Base-by-base conservation (phyloP, 2,329 filamentous ascomycete genomes). In the Sphaerulina musiva region DNA sequence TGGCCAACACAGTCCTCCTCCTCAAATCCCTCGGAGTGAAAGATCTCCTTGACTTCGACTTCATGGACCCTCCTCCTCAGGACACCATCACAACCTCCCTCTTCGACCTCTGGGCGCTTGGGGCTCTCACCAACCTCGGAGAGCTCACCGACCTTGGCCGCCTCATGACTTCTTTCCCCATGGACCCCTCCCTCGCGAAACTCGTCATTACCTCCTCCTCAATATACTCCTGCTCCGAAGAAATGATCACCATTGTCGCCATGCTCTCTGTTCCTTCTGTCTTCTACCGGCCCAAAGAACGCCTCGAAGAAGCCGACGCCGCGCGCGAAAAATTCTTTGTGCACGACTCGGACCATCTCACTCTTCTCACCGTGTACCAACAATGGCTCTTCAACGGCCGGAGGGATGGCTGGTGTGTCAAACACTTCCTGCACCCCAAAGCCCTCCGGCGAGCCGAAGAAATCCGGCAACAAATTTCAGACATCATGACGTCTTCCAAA, bases 281-380 rank as follows among this genome's bases (percentile, higher is more conserved):
- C 29, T 98, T 97, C 73, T 97, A 96, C 74, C 83, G 95, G 6
- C 93, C 93, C 2, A 96, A 95, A 69, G 95, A 98, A 71, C 86
- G 93, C 1, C 87, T 95, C 66, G 93, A 98, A 68, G 93, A 98
- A 74, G 93, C 92, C 5, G 93, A 98, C 66, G 85, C 91, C 0
- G 91, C 93, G 34, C 84, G 92, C 29, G 93, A 98, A 70, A 97
- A 97, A 71, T 98, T 98, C 72, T 97, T 95, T 74, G 93, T 98
- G 6, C 90, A 93, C 29, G 93, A 98, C 72, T 96, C 90, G 1
- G 93, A 98, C 69, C 93, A 98, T 69, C 77, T 98, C 40, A 98
- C 93, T 0, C 87, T 96, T 42, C 81, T 98, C 2, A 91, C 97
- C 67, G 93, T 98, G 1, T 98, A 95, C 73, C 86, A 85, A 6